Evolutionary conservation across 2,329 filamentous ascomycete species (phyloP).

Genomic region (Plenodomus lindquistii): DNA sequence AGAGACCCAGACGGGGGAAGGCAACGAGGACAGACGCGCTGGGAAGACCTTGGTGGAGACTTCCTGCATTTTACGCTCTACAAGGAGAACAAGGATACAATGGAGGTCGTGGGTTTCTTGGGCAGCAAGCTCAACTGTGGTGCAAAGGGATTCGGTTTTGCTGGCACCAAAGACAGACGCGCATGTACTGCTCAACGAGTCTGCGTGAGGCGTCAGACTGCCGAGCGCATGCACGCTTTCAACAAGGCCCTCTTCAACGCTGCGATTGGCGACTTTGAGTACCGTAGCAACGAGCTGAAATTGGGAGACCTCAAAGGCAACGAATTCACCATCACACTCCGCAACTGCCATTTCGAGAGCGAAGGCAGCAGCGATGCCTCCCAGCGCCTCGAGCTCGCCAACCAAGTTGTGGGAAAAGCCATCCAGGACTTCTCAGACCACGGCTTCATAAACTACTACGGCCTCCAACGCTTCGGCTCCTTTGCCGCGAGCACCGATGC

Average conservation of each 20-base stretch:
- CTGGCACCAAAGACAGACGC: slow-evolving; percentile 88
- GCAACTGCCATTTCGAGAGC: slow-evolving; percentile 73
- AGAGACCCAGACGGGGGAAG: slow-evolving; percentile 24
- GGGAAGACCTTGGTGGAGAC: slow-evolving; percentile 72
- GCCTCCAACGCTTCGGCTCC: slow-evolving; percentile 94
- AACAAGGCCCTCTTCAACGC: slow-evolving; percentile 65
- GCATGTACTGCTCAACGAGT: slow-evolving; percentile 84
- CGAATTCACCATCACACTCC: slow-evolving; percentile 88
- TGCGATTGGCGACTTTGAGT: slow-evolving; percentile 77
- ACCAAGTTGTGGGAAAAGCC: slow-evolving; percentile 59
- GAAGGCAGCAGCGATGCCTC: slow-evolving; percentile 38
- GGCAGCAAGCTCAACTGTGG: slow-evolving; percentile 71
- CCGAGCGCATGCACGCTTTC: slow-evolving; percentile 66
- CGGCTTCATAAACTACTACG: slow-evolving; percentile 97
- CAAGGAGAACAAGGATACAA: slow-evolving; percentile 97
- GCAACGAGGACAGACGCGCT: slow-evolving; percentile 50
- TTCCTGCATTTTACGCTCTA: slow-evolving; percentile 90
- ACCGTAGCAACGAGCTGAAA: slow-evolving; percentile 71
- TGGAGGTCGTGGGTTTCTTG: slow-evolving; percentile 83
- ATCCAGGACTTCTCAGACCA: slow-evolving; percentile 69
- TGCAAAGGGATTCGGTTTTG: slow-evolving; percentile 73
- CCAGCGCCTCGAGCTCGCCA: slow-evolving; percentile 52
- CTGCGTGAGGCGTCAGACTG: slow-evolving; percentile 65
- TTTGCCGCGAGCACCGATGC: slow-evolving; percentile 84
- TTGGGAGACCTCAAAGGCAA: slow-evolving; percentile 87